These are phyloP conservation scores for Lichtheimia ornata DNA, from an alignment of 371 early-diverging fungal genomes.

Conservation along the genomic window DNA sequence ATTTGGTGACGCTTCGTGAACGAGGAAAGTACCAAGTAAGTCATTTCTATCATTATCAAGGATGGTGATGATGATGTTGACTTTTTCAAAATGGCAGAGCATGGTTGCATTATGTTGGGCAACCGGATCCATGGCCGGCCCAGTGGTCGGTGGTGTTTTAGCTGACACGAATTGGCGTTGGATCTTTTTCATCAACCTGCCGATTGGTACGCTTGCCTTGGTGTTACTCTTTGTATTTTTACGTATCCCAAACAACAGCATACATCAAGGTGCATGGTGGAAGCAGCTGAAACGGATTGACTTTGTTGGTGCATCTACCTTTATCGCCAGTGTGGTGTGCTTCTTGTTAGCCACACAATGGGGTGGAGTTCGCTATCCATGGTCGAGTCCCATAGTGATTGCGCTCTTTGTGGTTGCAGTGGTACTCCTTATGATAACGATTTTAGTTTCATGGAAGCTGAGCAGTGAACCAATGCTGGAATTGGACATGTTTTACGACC, in stretches of 20 bases:
- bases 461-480: conserved; percentile 36
- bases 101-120: conserved; percentile 15
- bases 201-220: conserved; percentile 9
- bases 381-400: conserved; percentile 53
- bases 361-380: conserved; percentile 62
- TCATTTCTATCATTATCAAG: not conserved
- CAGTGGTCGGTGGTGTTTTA: conserved; percentile 40
- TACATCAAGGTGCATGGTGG: conserved; percentile 32
- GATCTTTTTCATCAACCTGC: conserved; percentile 48
- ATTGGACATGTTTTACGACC: conserved; percentile 49
- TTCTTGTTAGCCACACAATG: conserved; percentile 64
- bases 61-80: too few relatives aligned
- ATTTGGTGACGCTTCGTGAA: conserved; percentile 57
- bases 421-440: conserved; percentile 33
- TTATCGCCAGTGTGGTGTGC: conserved; percentile 39
- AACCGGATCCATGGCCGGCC: conserved; percentile 22
- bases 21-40: conserved; percentile 60
- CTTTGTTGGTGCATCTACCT: conserved; percentile 29
- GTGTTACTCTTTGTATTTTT: conserved; percentile 27
- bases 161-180: conserved; percentile 47
- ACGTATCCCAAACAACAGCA: conserved; percentile 25
- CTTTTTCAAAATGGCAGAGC: not conserved
- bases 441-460: conserved; percentile 28
- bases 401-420: conserved; percentile 19
- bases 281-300: conserved; percentile 39